Evolutionary conservation across 2,329 filamentous ascomycete genomes (phyloP), one percentile per base, ranked within the genome.

Genomic region (Diplodia seriata): DNA sequence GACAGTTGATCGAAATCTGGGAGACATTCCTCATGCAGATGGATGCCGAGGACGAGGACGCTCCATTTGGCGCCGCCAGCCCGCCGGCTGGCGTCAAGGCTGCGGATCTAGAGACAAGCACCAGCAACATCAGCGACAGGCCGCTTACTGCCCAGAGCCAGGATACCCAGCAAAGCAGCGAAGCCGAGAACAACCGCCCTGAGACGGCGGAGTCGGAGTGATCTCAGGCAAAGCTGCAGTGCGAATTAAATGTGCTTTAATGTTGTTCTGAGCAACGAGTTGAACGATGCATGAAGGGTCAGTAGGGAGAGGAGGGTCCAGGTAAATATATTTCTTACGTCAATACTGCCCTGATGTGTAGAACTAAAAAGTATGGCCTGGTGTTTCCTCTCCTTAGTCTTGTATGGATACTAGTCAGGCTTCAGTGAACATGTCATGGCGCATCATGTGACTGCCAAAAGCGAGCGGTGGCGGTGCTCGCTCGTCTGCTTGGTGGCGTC

Each of bases 1-100:
- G 18, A 55, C 57, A 90, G 87, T 81, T 90, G 70, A 90, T 90
- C 75, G 95, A 99, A 81, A 90, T 98, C 70, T 99, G 95, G 95
- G 95, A 99, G 81, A 98, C 95, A 0, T 99, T 97, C 83, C 85
- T 99, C 64, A 90, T 98, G 86, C 95, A 97, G 78, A 85, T 99
- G 53, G 95, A 99, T 77, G 91, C 93, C 9, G 94, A 97, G 74
- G 94, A 98, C 69, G 93, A 97, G 71, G 92, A 83, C 6, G 80
- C 83, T 66, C 80, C 81, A 3, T 85, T 79, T 66, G 71, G 77
- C 9, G 66, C 57, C 43, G 14, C 70, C 7, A 56, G 38, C 29
- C 76, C 77, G 8, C 78, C 78, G 7, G 78, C 78, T 7, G 78
- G 78, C 54, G 70, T 80, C 59, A 72, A 78, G 18, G 78, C 77